These are phyloP conservation scores for Lachancea kluyveri DNA, from an alignment of 805 yeast genomes.

Conservation along the genomic window DNA sequence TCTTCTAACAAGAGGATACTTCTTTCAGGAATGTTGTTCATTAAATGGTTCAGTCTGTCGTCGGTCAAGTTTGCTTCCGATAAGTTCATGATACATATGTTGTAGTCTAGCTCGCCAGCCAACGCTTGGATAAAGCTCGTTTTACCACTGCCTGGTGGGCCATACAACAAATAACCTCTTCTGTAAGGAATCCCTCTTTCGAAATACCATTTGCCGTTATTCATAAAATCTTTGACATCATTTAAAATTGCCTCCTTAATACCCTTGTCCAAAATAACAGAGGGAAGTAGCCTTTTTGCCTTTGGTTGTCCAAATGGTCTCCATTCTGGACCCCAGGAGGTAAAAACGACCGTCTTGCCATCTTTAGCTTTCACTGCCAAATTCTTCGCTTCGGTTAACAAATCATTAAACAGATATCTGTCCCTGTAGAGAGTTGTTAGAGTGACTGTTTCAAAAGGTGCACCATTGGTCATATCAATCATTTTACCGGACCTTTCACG, in stretches of 20 bases:
- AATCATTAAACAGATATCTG: constrained; percentile 56
- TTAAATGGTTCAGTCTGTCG: constrained; percentile 86
- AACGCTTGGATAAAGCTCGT: constrained; percentile 93
- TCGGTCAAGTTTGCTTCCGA: constrained; percentile 91
- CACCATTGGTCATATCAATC: constrained; percentile 82
- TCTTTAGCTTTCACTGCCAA: constrained; percentile 77
- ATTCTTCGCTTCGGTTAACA: constrained; percentile 76
- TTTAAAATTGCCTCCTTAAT: constrained; percentile 56
- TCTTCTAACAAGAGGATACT: constrained; percentile 84
- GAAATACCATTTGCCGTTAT: constrained; percentile 84
- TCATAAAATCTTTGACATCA: constrained; percentile 77
- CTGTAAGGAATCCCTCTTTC: constrained; percentile 97
- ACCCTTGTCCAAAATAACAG: constrained; percentile 79
- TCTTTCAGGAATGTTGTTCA: constrained; percentile 93
- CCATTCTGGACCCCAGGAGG: constrained; percentile 99
- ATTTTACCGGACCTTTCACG: constrained; percentile 88
- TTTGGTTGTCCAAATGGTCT: constrained; percentile 96
- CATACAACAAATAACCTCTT: constrained; percentile 87
- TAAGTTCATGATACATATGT: constrained; percentile 85
- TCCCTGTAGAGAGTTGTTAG: constrained; percentile 86
- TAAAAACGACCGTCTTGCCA: constrained; percentile 89
- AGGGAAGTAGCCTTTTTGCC: constrained; percentile 73
- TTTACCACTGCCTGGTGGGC: constrained; percentile 98
- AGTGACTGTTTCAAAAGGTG: constrained; percentile 95
- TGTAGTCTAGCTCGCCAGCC: constrained; percentile 94